Conservation (phyloP, 2,329 filamentous ascomycete genomes). For the Septoria petroselini region DNA sequence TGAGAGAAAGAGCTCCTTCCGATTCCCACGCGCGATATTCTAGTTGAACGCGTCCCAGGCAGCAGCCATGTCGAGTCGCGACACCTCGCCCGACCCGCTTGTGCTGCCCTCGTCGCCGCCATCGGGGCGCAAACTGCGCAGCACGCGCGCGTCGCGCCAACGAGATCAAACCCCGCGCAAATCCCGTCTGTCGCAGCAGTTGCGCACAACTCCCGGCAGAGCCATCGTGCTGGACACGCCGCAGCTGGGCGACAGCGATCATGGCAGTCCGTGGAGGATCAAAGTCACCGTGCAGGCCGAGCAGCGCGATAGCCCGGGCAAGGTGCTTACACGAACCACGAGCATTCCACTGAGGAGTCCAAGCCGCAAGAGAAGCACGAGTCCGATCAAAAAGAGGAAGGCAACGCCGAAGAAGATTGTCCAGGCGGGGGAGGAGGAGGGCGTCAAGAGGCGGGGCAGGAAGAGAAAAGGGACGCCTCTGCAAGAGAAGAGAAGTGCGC, state of each 20-base stretch:
- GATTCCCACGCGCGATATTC: no score
- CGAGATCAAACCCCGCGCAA: conserved; percentile 13
- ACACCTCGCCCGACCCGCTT: conserved; percentile 38
- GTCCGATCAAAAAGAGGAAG: conserved; percentile 24
- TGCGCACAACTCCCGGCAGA: conserved; percentile 42
- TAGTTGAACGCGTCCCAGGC: no score
- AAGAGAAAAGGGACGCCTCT: conserved; percentile 36
- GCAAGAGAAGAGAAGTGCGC: conserved; percentile 14
- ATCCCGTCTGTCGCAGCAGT: conserved; percentile 12
- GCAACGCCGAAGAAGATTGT: conserved; percentile 33
- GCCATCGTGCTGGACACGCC: conserved; percentile 47
- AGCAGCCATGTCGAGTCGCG: no score
- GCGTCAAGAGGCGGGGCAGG: conserved; percentile 18
- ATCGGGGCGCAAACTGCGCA: conserved; percentile 15
- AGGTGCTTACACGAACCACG: conserved; percentile 34
- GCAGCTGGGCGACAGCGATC: conserved; percentile 32
- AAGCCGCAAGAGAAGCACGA: conserved; percentile 21
- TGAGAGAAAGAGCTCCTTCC: no score
- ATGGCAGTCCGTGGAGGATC: conserved; percentile 49
- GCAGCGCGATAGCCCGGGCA: conserved; percentile 35
- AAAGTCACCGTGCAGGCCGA: conserved; percentile 52
- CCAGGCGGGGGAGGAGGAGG: conserved; percentile 1
- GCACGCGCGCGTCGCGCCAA: neutral
- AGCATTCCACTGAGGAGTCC: conserved; percentile 44
- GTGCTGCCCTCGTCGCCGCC: conserved; percentile 37